Conservation (phyloP, 306 rosid species). For the Sindora glabra region DNA sequence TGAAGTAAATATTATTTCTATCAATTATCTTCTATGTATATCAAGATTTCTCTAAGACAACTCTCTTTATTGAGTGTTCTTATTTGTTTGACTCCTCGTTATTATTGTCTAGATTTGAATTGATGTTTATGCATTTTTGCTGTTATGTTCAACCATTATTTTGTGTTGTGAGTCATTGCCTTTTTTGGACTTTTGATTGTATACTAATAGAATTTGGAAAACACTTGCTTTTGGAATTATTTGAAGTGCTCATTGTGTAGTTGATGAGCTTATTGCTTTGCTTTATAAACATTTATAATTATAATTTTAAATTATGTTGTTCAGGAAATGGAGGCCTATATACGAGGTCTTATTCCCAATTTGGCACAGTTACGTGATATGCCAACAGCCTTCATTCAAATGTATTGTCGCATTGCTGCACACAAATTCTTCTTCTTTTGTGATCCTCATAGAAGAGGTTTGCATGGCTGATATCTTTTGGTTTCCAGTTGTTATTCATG, state of each 20-base stretch:
- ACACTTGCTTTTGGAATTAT: background rate
- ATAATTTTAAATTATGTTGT: background rate
- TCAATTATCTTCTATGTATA: background rate
- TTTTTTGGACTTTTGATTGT: background rate
- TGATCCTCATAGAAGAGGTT: slow-evolving; percentile 97
- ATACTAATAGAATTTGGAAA: background rate
- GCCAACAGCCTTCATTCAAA: slow-evolving; percentile 56
- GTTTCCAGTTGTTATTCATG: slow-evolving; percentile 15
- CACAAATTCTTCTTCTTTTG: slow-evolving; percentile 97
- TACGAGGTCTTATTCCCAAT: slow-evolving; percentile 93
- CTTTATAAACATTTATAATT: slow-evolving; percentile 2
- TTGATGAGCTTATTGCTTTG: background rate
- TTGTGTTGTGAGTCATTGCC: background rate
- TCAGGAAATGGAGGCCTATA: slow-evolving; percentile 94
- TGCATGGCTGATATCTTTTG: slow-evolving; percentile 29
- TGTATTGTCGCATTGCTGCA: slow-evolving; percentile 95
- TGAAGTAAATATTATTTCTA: too few species aligned
- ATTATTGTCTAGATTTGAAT: background rate
- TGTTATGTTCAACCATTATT: background rate
- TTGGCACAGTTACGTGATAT: slow-evolving; percentile 92
- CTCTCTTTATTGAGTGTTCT: background rate
- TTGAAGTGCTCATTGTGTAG: background rate
- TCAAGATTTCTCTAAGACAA: background rate
- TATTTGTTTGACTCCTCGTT: background rate
- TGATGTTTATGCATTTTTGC: background rate